phyloP scores from a whole-genome alignment of 257 asterid species.

The Gentiana straminea region DNA sequence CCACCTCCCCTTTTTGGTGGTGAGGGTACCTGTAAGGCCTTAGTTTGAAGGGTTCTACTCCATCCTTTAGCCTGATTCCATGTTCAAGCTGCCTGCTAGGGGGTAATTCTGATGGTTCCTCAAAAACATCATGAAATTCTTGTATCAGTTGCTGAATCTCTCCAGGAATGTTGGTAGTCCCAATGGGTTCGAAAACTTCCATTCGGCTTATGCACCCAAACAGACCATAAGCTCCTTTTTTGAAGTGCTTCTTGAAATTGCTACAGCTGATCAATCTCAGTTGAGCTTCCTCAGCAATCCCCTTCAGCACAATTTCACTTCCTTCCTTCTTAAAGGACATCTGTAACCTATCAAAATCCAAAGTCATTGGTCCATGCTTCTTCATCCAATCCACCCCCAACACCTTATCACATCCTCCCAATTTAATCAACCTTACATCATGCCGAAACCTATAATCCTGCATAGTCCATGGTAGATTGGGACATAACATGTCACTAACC shows the following conservation, averaged over 20 bases:
- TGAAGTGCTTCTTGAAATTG: too few species aligned
- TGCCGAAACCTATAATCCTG: not conserved
- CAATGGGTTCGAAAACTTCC: too few species aligned
- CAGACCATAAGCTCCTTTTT: too few species aligned
- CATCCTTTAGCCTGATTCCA: not conserved
- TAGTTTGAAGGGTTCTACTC: not conserved
- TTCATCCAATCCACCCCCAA: slow-evolving; percentile 1
- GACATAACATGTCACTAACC: not conserved
- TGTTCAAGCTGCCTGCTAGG: not conserved
- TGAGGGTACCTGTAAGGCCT: not conserved
- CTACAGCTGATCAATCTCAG: too few species aligned
- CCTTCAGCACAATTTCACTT: too few species aligned
- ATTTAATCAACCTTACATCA: not conserved
- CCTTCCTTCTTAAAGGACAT: not conserved
- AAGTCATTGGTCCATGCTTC: not conserved
- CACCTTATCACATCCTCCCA: not conserved
- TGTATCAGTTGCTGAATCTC: not conserved
- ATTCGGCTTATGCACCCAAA: too few species aligned
- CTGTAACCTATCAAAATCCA: not conserved
- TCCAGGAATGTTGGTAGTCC: too few species aligned
- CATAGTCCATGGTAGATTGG: not conserved
- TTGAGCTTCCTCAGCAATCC: too few species aligned
- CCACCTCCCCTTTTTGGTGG: not conserved
- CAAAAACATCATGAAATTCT: not conserved
- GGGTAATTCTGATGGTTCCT: not conserved